Base-by-base conservation (phyloP, 2,329 filamentous ascomycete species). In the Sclerotinia sclerotiorum region DNA sequence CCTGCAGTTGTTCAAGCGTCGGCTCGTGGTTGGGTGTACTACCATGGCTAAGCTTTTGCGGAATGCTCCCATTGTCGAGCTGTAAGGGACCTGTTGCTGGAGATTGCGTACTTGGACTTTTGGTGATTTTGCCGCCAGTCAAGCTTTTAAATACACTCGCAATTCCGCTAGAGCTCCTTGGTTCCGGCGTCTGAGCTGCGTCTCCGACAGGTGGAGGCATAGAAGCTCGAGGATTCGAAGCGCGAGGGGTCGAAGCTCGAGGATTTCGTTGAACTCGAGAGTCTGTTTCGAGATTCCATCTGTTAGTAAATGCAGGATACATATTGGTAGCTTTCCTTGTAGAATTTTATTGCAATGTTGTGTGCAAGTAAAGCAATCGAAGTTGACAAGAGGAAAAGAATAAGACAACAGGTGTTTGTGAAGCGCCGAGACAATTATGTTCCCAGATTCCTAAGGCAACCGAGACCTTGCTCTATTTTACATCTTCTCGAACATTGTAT, bases 131-230 rank as follows among this genome's bases (percentile, higher is more conserved):
- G 69, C 82, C 82, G 74, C 77, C 76, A 61, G 87, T 84, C 73
- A 90, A 80, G 73, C 84, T 87, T 74, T 87, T 88, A 76, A 90
- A 87, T 70, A 90, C 87, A 73, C 85, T 85, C 74, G 85, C 86
- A 74, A 90, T 81, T 73, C 85, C 86, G 70, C 86, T 82, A 52
- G 82, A 78, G 75, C 79, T 82, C 79, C 82, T 85, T 68, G 84
- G 80, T 77, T 89, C 87, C 74, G 84, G 82, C 71, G 83, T 82
- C 70, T 82, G 81, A 72, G 80, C 77, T 75, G 83, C 84, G 81
- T 88, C 86, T 81, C 85, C 85, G 73, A 83, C 80, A 75, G 83
- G 82, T 70, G 85, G 84, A 80, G 87, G 84, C 87, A 89, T 89
- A 81, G 82, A 82, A 74, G 66, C 70, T 72, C 60, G 69, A 69